A percentile compares a stretch with the other conserved stretches of the same genome.
Evolutionary conservation across 169 alveolate species (phyloP).

Genomic region (Ichthyophthirius multifiliis): DNA sequence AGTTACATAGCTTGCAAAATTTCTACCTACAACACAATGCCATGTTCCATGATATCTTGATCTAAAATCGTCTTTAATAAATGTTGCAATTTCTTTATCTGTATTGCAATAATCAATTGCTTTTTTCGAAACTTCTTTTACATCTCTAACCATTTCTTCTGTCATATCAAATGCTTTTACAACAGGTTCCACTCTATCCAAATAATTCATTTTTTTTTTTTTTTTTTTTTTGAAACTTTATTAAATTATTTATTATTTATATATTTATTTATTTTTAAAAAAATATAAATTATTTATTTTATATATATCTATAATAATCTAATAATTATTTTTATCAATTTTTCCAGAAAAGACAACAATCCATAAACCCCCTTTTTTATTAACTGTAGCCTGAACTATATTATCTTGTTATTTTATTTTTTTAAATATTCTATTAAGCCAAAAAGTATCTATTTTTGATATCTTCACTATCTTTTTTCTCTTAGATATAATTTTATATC

Average conservation of each 20-base stretch:
- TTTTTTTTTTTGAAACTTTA: background rate
- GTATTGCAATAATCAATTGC: conserved; percentile 40
- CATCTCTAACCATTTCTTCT: conserved; percentile 39
- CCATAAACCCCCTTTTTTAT: too few relatives aligned
- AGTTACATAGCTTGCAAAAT: conserved; percentile 86
- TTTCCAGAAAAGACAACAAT: too few relatives aligned
- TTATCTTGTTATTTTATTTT: too few relatives aligned
- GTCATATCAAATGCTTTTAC: conserved; percentile 33
- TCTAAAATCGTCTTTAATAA: conserved; percentile 85
- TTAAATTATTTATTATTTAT: background rate
- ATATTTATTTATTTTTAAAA: background rate
- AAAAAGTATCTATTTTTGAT: too few relatives aligned
- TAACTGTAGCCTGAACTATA: too few relatives aligned
- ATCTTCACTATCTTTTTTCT: too few relatives aligned
- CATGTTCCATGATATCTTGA: conserved; percentile 90
- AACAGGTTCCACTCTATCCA: conserved; percentile 22
- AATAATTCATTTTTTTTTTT: conserved; percentile 4
- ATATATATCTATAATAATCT: too few relatives aligned
- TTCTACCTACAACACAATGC: conserved; percentile 94
- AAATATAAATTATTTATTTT: too few relatives aligned
- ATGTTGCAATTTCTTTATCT: conserved; percentile 84
- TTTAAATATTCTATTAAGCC: too few relatives aligned
- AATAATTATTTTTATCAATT: too few relatives aligned
- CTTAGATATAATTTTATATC: too few relatives aligned
- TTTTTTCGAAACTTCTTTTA: conserved; percentile 22